These are phyloP conservation scores for Erodium texanum DNA, from an alignment of 441 rosid genomes.

Conservation along the genomic window DNA sequence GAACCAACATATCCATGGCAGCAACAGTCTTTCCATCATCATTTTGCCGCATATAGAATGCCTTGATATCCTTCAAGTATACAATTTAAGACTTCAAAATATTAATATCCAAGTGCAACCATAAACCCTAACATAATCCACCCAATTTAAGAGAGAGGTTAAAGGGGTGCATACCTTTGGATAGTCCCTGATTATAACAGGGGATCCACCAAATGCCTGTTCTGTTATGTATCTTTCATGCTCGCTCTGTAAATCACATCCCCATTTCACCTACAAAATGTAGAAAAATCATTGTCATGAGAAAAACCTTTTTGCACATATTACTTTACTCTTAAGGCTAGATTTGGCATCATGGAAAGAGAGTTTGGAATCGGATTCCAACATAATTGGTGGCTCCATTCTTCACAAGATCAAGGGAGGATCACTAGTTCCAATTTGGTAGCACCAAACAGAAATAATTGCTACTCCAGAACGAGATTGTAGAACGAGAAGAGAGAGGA, in stretches of 20 bases:
- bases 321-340: conserved; percentile 3
- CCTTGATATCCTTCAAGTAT: conserved; percentile 68
- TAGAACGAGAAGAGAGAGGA: neutral
- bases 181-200: conserved; percentile 83
- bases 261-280: conserved; percentile 75
- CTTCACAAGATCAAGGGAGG: neutral
- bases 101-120: neutral
- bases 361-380: neutral
- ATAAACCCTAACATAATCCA: neutral
- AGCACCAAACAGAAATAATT: neutral
- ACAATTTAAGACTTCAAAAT: conserved; percentile 13
- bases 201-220: conserved; percentile 73
- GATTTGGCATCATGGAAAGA: neutral
- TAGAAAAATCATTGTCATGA: conserved; percentile 5
- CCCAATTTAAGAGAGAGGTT: conserved; percentile 5
- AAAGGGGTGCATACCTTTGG: conserved; percentile 47
- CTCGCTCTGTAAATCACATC: conserved; percentile 92
- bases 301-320: neutral
- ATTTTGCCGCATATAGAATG: conserved; percentile 94
- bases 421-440: neutral
- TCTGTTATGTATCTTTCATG: conserved; percentile 96
- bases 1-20: conserved; percentile 96
- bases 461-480: neutral
- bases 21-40: conserved; percentile 96
- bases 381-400: neutral